Conservation (phyloP, 805 yeast genomes). For the Barnettozyma populi region DNA sequence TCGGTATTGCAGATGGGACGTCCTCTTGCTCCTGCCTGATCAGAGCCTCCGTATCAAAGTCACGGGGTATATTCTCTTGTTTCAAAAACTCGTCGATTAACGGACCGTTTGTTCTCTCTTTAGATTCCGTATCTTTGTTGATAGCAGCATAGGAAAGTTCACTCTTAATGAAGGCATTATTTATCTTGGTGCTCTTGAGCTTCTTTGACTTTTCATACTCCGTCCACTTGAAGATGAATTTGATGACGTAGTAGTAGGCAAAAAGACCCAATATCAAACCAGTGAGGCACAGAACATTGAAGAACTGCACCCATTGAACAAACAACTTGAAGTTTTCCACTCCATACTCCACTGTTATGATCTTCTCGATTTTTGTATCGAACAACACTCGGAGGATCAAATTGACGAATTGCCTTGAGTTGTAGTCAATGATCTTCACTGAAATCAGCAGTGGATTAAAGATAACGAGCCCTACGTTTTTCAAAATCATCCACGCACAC, state of each 20-base stretch:
- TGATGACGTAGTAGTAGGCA: constrained; percentile 18
- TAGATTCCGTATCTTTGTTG: background rate
- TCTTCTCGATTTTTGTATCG: constrained; percentile 13
- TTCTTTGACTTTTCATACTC: constrained; percentile 12
- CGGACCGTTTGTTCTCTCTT: background rate
- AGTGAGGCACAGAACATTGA: constrained; percentile 20
- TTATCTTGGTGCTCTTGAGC: constrained; percentile 2
- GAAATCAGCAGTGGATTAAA: constrained; percentile 19
- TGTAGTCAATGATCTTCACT: constrained; percentile 19
- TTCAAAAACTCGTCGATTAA: constrained; percentile 7
- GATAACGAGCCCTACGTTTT: constrained; percentile 3
- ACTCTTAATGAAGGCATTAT: constrained; percentile 5
- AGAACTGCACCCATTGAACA: constrained; percentile 20
- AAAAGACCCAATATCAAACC: constrained; percentile 19
- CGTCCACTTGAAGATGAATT: constrained; percentile 21
- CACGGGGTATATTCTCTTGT: constrained; percentile 1
- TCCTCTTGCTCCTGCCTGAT: constrained; percentile 1
- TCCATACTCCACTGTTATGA: constrained; percentile 15
- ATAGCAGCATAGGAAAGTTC: background rate
- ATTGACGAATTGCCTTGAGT: constrained; percentile 15
- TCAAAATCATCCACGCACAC: background rate
- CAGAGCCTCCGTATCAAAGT: background rate
- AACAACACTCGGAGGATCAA: constrained; percentile 17
- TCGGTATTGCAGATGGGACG: background rate
- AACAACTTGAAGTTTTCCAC: constrained; percentile 14